Base-by-base conservation (phyloP, 2,329 filamentous ascomycete genomes). In the Penicillium sp. region DNA sequence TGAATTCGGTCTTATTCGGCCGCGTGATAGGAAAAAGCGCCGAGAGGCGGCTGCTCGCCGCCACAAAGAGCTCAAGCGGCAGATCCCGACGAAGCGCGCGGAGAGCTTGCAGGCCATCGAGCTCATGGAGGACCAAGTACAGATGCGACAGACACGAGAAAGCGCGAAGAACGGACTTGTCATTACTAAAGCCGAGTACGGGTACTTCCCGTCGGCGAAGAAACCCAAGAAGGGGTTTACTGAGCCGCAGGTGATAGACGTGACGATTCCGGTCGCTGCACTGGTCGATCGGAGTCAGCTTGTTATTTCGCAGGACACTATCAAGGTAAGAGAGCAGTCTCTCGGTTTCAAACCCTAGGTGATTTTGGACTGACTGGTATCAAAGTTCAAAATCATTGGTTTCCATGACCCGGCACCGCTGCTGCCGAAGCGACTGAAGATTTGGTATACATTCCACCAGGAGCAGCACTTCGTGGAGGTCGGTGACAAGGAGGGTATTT, bases 391-490 rank as follows among this genome's bases (percentile, higher is more conserved):
- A 45, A 61, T 69, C 13, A 44, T 66, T 12, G 67, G 67, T 1
- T 70, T 69, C 51, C 55, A 67, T 37, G 67, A 70, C 32, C 67
- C 67, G 13, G 64, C 64, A 4, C 67, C 67, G 16, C 52, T 69
- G 13, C 44, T 59, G 25, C 58, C 61, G 12, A 70, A 70, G 46
- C 55, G 42, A 13, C 41, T 70, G 43, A 62, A 54, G 44, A 56
- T 69, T 30, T 61, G 64, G 60, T 70, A 70, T 43, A 53, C 30
- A n/a, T 70, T 67, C 49, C 55, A 55, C 28, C 60, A 60, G 2
- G 56, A 50, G 28, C 58, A 61, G 17, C 66, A 69, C 47, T 56
- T 58, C 13, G 58, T 62, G 28, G 64, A 68, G 39, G 59, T 57
- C 10, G 45, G 41, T 14, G 65, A 67, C 33, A 52, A 52, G 10